Evolutionary conservation across 139 green algal genomes (phyloP).

Genomic region (Coelastrella sp.): DNA sequence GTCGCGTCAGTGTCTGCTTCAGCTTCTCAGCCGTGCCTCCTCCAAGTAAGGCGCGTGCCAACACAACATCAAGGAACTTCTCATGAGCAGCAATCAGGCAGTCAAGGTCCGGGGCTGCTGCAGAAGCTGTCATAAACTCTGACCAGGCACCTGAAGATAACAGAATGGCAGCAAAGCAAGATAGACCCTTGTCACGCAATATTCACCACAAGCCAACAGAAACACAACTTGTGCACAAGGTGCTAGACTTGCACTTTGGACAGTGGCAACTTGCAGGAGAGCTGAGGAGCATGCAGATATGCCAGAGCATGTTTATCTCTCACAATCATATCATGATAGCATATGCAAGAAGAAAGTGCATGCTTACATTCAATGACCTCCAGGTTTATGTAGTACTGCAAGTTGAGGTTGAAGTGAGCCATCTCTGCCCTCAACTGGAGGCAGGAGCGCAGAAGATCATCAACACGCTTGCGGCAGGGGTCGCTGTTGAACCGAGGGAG

Average conservation of each 20-base stretch:
- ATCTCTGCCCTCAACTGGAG: constrained; percentile 87
- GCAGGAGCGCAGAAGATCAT: constrained; percentile 66
- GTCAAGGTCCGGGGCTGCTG: constrained; percentile 81
- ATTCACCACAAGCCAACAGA: neutral
- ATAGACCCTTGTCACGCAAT: neutral
- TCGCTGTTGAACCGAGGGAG: constrained; percentile 41
- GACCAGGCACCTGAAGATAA: constrained; percentile 45
- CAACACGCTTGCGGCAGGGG: neutral
- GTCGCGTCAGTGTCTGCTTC: constrained; percentile 5
- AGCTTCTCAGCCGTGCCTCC: constrained; percentile 16
- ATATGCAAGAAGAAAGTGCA: no score
- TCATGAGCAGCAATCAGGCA: constrained; percentile 83
- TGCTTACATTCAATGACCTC: constrained; percentile 79
- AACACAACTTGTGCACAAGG: no score
- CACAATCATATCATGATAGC: no score
- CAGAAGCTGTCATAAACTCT: constrained; percentile 72
- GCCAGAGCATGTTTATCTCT: no score
- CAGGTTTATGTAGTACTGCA: constrained; percentile 96
- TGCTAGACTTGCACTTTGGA: neutral
- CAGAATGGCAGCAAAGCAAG: neutral
- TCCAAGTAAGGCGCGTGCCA: constrained; percentile 55
- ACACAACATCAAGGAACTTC: constrained; percentile 68
- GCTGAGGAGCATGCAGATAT: no score
- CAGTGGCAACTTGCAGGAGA: neutral
- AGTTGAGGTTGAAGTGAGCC: constrained; percentile 88